Evolutionary conservation across 208 protist species (phyloP).

Genomic region (Trichomonas vaginalis): DNA sequence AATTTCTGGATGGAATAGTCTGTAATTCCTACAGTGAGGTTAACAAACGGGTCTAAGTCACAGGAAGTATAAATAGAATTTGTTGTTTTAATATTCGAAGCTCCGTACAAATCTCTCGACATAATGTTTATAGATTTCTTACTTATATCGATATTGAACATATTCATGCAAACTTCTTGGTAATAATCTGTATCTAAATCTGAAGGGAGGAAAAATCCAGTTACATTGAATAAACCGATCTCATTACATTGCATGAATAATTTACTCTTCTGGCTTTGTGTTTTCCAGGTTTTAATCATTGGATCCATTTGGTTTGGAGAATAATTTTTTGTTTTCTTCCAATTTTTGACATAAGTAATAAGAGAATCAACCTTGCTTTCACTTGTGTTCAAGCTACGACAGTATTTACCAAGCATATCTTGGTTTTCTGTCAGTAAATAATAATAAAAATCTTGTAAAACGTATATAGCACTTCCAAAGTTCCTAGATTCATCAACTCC

Average conservation of each 20-base stretch:
- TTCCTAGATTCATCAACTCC: too few species aligned
- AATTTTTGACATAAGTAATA: neutral
- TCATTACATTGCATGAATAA: neutral
- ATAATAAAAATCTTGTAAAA: too few species aligned
- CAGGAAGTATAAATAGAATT: neutral
- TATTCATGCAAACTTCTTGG: neutral
- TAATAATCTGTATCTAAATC: neutral
- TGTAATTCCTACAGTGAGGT: neutral
- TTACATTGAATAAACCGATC: neutral
- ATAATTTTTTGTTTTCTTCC: neutral
- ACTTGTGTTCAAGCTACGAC: too few species aligned
- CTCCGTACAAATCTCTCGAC: neutral
- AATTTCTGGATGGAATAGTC: neutral
- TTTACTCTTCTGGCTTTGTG: neutral
- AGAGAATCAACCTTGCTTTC: too few species aligned
- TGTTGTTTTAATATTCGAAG: neutral
- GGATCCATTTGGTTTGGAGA: neutral
- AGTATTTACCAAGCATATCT: too few species aligned
- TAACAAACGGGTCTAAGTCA: neutral
- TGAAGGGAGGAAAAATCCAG: neutral
- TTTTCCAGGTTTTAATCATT: neutral
- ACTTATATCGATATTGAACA: neutral
- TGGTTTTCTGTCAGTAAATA: too few species aligned
- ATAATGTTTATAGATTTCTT: neutral
- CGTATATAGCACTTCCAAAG: too few species aligned